Evolutionary conservation across 805 yeast genomes (phyloP).

Genomic region (Diddensiella transvaalensis): DNA sequence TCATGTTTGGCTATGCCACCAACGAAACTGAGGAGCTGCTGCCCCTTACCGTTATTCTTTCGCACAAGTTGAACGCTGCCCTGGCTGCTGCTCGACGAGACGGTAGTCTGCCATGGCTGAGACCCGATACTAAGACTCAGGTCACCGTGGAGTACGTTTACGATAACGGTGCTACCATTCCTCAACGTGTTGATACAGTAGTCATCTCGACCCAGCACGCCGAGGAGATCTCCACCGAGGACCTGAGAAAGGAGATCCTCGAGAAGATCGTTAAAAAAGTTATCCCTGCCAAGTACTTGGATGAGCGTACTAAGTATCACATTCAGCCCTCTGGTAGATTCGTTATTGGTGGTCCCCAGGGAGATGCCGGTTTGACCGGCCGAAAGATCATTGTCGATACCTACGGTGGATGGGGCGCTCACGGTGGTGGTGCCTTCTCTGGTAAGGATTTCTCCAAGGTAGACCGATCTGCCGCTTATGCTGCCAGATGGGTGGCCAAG

Average conservation of each 20-base stretch:
- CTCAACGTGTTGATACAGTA: slow-evolving; percentile 94
- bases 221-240: slow-evolving; percentile 90
- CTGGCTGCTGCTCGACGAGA: slow-evolving; percentile 97
- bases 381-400: slow-evolving; percentile 99
- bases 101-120: slow-evolving; percentile 91
- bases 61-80: slow-evolving; percentile 95
- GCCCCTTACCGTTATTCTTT: slow-evolving; percentile 89
- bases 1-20: slow-evolving; percentile 99
- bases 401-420: slow-evolving; percentile 99
- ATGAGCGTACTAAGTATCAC: slow-evolving; percentile 94
- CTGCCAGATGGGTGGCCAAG: slow-evolving; percentile 99
- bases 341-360: slow-evolving; percentile 99
- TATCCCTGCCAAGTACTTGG: slow-evolving; percentile 84
- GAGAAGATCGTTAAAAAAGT: slow-evolving; percentile 86
- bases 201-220: slow-evolving; percentile 98
- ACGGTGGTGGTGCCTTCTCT: slow-evolving; percentile 99
- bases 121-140: slow-evolving; percentile 99
- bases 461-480: slow-evolving; percentile 99
- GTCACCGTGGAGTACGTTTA: slow-evolving; percentile 95
- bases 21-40: slow-evolving; percentile 97
- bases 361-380: slow-evolving; percentile 99
- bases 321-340: slow-evolving; percentile 99
- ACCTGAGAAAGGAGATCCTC: slow-evolving; percentile 73
- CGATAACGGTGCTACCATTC: slow-evolving; percentile 93
- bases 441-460: slow-evolving; percentile 99